Evolutionary conservation across 2,329 filamentous ascomycete genomes (phyloP).

Genomic region (Pyricularia sp.): DNA sequence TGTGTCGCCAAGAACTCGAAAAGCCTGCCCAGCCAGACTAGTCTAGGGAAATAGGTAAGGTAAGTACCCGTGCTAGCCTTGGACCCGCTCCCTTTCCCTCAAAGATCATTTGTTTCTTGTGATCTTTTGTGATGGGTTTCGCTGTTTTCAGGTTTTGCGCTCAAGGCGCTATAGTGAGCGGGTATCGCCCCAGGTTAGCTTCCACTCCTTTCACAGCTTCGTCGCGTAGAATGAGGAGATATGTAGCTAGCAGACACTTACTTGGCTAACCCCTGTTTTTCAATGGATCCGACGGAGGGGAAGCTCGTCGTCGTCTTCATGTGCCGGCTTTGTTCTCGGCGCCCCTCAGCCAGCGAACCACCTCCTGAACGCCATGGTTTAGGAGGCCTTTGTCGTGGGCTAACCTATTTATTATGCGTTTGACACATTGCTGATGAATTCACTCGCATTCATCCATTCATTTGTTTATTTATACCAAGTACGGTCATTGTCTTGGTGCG

Average conservation of each 20-base stretch:
- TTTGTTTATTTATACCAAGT: not conserved
- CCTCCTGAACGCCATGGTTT: not conserved
- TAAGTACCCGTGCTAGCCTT: not conserved
- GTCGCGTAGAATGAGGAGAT: not conserved
- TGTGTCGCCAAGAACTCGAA: not conserved
- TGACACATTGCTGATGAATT: not conserved
- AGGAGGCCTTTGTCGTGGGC: not conserved
- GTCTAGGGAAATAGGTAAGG: not conserved
- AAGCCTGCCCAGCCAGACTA: not conserved
- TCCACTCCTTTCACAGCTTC: not conserved
- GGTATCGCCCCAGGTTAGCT: not conserved
- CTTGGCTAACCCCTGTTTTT: not conserved
- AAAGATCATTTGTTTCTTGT: not conserved
- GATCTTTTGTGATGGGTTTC: not conserved
- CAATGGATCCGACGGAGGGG: not conserved
- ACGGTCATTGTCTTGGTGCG: not conserved
- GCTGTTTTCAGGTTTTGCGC: not conserved
- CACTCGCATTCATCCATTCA: not conserved
- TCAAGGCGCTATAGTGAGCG: not conserved
- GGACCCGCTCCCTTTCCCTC: not conserved
- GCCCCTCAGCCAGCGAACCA: not conserved
- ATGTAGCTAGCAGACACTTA: not conserved
- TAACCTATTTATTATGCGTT: not conserved
- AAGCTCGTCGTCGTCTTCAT: not conserved
- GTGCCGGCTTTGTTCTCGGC: not conserved